Evolutionary conservation across 2,329 filamentous ascomycete genomes (phyloP), one percentile per base, ranked within the genome.

Genomic region (Claviceps purpurea): DNA sequence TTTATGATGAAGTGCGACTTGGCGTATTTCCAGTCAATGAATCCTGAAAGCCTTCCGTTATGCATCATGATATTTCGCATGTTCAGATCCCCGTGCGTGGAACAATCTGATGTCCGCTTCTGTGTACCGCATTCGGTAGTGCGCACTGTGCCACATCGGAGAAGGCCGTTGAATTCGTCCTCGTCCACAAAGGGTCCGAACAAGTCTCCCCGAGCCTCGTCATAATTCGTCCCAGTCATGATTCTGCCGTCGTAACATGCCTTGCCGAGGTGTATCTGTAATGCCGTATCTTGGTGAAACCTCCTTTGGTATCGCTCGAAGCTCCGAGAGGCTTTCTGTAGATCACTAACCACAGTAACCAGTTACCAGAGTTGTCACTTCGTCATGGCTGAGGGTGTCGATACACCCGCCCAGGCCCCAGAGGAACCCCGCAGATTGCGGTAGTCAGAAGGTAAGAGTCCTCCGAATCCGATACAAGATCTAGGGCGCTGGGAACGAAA

Each of bases 81-180:
- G 26, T 60, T 63, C 0, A 68, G 51, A 34, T 67, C 61, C 5
- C 61, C 60, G 22, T 78, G 74, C 1, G 73, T 74, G 52, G 73
- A 0, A 71, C 64, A 16, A 59, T 53, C 0, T 22, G 14, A 24
- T 59, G 52, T 2, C 50, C 52, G 11, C 22, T 45, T 10, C 16
- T 7, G 5, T 56, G 54, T 11, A 40, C 44, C n/a, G 52, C 40
- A 42, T 20, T 18, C 5, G 53, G 54, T 4, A 57, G 20, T 0
- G 44, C 50, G 0, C 22, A 22, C 20, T 22, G 20, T 2, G 20
- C 2, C n/a, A 1, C 47, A 16, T 5, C 22, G 40, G 0, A 55
- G 51, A 20, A 2, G 41, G 11, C 50, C 2, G n/a, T 57, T 56
- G 22, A 58, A 59, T 16, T 58, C 54, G 4, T 52, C 47, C 40